These are phyloP conservation scores for Rubia tinctorum DNA, from an alignment of 305 asterid genomes.

Conservation along the genomic window DNA sequence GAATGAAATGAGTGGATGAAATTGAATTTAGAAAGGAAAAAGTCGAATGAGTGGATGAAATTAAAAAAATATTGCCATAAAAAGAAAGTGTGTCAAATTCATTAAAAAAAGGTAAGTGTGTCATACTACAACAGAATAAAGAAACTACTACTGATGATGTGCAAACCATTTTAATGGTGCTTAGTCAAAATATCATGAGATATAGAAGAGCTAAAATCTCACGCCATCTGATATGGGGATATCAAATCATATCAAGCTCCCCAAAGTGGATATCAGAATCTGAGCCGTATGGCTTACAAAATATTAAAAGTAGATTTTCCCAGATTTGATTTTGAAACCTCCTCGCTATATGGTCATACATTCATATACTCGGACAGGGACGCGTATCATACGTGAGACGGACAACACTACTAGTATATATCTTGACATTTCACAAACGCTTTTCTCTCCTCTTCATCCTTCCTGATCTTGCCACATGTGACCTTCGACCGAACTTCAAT, in stretches of 20 bases:
- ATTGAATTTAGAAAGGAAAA: too few species aligned
- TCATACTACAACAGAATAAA: too few species aligned
- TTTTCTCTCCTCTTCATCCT: background rate
- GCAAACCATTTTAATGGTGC: too few species aligned
- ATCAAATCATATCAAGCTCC: constrained; percentile 27
- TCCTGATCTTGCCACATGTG: constrained; percentile 1
- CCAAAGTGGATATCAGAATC: constrained; percentile 31
- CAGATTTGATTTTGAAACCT: constrained; percentile 27
- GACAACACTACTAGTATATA: constrained; percentile 18
- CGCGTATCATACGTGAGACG: constrained; percentile 23
- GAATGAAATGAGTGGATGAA: too few species aligned
- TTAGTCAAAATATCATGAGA: background rate
- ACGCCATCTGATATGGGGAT: constrained; percentile 14
- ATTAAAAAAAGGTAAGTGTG: too few species aligned
- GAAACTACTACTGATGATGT: too few species aligned
- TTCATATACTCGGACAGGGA: constrained; percentile 19
- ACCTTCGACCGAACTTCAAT: background rate
- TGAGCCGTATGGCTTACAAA: constrained; percentile 23
- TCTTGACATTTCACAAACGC: constrained; percentile 2
- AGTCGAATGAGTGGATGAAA: too few species aligned
- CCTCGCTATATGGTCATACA: constrained; percentile 18
- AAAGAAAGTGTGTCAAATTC: too few species aligned
- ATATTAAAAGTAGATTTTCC: constrained; percentile 28
- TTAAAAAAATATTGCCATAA: too few species aligned
- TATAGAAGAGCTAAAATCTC: constrained; percentile 5